These are phyloP conservation scores for Wilcoxina mikolae DNA, from an alignment of 495 filamentous ascomycete species.

Conservation along the genomic window DNA sequence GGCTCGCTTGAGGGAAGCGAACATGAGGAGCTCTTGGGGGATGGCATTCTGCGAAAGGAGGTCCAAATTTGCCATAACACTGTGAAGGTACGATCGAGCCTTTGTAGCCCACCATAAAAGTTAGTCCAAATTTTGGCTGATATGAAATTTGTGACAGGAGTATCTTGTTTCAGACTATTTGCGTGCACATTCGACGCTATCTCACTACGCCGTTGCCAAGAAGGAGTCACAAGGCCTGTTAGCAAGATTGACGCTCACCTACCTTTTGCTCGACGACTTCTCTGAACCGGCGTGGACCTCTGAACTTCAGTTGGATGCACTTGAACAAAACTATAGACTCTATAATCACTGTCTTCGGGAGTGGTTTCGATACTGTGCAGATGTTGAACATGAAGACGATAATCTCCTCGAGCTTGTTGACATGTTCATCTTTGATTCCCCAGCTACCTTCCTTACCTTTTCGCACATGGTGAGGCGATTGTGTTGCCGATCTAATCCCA, in stretches of 20 bases:
- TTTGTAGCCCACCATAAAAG: too few species aligned
- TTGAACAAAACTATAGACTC: background rate
- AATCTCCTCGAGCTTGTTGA: background rate
- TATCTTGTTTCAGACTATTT: constrained; percentile 4
- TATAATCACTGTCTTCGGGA: background rate
- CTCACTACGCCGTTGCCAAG: background rate
- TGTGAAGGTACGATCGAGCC: too few species aligned
- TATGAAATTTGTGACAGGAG: too few species aligned
- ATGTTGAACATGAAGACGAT: background rate
- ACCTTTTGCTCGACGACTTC: constrained; percentile 1
- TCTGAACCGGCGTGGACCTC: background rate
- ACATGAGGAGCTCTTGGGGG: too few species aligned
- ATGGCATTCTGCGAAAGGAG: too few species aligned
- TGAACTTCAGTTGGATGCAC: background rate
- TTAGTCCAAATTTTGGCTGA: too few species aligned
- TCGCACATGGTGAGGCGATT: background rate
- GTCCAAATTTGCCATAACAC: too few species aligned
- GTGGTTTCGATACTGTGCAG: background rate
- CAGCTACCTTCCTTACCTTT: background rate
- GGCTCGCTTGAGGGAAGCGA: too few species aligned
- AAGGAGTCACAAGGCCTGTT: background rate
- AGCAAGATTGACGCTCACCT: background rate
- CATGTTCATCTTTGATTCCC: background rate
- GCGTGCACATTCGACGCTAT: background rate
- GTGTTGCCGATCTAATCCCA: too few species aligned